Evolutionary conservation across 495 filamentous ascomycete genomes (phyloP), one percentile per base, ranked within the genome.

Genomic region (Penicillium pulvis): DNA sequence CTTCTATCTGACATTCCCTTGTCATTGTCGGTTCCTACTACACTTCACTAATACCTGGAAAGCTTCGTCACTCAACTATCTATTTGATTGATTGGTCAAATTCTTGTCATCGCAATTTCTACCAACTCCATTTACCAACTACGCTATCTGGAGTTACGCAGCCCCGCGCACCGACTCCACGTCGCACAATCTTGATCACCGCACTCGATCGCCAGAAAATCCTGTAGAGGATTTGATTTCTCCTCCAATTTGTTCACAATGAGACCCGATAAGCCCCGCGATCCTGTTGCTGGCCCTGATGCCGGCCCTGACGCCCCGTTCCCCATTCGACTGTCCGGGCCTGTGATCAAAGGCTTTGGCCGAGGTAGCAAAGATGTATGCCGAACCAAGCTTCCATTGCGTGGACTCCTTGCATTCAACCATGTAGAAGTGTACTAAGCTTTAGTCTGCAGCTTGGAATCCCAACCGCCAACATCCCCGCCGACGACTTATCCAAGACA

Each of bases 391-490:
- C 23, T 19, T 23, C 12, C 24, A 7, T 31, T 52, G 24, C 43
- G 23, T 19, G 16, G 20, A 43, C 51, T 36, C 14, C 17, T 17
- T 17, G 5, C 14, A 17, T 17, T 41, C 1, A 2, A 6, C n/a
- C 14, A 17, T 16, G 7, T n/a, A 6, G 16, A 49, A 17, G 31
- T 17, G 36, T 54, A 60, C 55, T 50, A 11, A 48, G 17, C 19
- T 19, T 9, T 46, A 91, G 81, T 87, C 19, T 33, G 23, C 39
- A 92, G 81, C 87, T 98, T 57, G 92, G 93, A 55, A 97, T 98
- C 73, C 94, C 94, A 3, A 98, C 94, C 0, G 94, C 94, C 65
- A 98, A 98, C 77, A 93, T 98, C 61, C 92, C 94, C 42, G 80
- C 96, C 55, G 86, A 88, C 54, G 85, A 85, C 9, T 74, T 90